Conservation (phyloP, 352 stramenopile species). For the Phytophthora nicotianae region DNA sequence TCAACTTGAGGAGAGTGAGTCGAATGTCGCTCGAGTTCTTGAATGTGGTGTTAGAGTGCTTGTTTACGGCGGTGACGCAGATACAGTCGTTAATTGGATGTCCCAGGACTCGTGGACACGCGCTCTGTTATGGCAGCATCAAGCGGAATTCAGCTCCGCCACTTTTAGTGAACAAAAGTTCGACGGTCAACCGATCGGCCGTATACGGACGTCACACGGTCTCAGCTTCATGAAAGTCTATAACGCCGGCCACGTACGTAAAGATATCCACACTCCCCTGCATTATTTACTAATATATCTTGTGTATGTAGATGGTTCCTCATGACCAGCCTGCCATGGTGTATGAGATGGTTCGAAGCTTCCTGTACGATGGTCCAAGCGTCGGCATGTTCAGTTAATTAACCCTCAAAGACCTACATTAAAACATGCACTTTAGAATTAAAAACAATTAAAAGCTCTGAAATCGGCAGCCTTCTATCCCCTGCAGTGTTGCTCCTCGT, state of each 20-base stretch:
- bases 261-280: not conserved
- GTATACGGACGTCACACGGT: constrained; percentile 48
- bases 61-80: constrained; percentile 71
- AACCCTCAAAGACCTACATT: constrained; percentile 3
- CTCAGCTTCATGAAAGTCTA: constrained; percentile 75
- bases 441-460: constrained; percentile 25
- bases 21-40: constrained; percentile 52
- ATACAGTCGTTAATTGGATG: constrained; percentile 76
- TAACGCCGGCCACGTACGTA: constrained; percentile 73
- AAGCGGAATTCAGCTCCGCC: constrained; percentile 35
- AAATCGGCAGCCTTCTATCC: constrained; percentile 8
- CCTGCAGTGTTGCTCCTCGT: constrained; percentile 38
- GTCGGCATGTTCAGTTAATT: constrained; percentile 44
- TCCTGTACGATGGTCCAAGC: constrained; percentile 36
- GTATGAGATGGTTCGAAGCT: constrained; percentile 55
- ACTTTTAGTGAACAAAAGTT: constrained; percentile 23
- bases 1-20: constrained; percentile 61
- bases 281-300: constrained; percentile 4
- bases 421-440: constrained; percentile 36
- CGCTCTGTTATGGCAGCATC: constrained; percentile 49
- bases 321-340: constrained; percentile 63
- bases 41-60: constrained; percentile 70
- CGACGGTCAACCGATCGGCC: constrained; percentile 36
- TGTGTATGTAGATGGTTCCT: constrained; percentile 68
- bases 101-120: constrained; percentile 72